phyloP scores from a whole-genome alignment of 805 yeast species.

The Starmerella gropengiesseri region DNA sequence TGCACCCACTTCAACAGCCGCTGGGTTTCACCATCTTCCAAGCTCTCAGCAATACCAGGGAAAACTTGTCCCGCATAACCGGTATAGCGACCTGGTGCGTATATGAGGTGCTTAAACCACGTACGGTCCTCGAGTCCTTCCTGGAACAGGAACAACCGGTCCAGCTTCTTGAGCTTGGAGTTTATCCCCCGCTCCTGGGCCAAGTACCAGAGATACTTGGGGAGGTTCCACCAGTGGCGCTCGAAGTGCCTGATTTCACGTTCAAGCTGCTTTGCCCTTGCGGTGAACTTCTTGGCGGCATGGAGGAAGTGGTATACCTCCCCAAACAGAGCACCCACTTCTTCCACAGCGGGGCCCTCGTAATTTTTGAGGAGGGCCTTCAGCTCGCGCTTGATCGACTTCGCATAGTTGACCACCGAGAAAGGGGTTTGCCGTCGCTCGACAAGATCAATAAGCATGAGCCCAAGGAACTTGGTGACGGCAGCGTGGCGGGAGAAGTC shows the following conservation, averaged over 20 bases:
- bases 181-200: slow-evolving; percentile 28
- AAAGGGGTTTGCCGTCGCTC: slow-evolving; percentile 41
- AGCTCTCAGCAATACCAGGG: slow-evolving; percentile 46
- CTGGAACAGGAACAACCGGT: slow-evolving; percentile 37
- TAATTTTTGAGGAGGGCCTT: slow-evolving; percentile 28
- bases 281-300: slow-evolving; percentile 39
- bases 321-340: slow-evolving; percentile 17
- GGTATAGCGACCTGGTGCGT: slow-evolving; percentile 48
- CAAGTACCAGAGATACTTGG: slow-evolving; percentile 35
- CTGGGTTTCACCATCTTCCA: slow-evolving; percentile 38
- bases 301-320: slow-evolving; percentile 23
- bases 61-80: slow-evolving; percentile 51
- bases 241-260: slow-evolving; percentile 50
- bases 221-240: slow-evolving; percentile 30
- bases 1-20: slow-evolving; percentile 34
- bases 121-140: slow-evolving; percentile 41
- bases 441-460: slow-evolving; percentile 38
- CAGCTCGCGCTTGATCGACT: slow-evolving; percentile 33
- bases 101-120: slow-evolving; percentile 53
- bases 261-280: slow-evolving; percentile 38
- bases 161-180: slow-evolving; percentile 34
- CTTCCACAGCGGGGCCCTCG: slow-evolving; percentile 16
- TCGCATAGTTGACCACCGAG: slow-evolving; percentile 35
- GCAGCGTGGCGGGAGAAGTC: slow-evolving; percentile 49
- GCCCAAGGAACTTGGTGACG: slow-evolving; percentile 44